phyloP scores from a whole-genome alignment of 345 rosid species.

The Eucalyptus guilfoylei region DNA sequence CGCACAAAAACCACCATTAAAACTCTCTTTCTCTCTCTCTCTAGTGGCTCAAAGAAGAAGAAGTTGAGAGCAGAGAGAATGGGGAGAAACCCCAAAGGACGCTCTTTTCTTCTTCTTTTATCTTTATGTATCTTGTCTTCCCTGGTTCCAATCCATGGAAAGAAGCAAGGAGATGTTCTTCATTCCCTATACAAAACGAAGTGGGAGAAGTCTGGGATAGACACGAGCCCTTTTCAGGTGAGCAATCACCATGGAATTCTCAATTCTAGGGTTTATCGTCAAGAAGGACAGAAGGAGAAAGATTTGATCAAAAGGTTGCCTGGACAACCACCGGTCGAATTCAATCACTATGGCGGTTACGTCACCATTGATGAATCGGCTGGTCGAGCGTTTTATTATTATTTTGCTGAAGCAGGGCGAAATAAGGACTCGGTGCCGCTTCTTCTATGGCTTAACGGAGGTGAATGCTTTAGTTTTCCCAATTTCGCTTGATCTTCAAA shows the following conservation, averaged over 20 bases:
- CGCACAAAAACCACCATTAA: too few species aligned
- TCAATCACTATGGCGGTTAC: slow-evolving; percentile 1
- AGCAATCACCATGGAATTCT: background rate
- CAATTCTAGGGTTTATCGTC: background rate
- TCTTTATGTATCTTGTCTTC: background rate
- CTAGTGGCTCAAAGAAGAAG: background rate
- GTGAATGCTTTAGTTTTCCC: background rate
- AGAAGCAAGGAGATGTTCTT: slow-evolving; percentile 9
- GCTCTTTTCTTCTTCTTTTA: background rate
- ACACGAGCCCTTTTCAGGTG: background rate
- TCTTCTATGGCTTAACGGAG: slow-evolving; percentile 5
- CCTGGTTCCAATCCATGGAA: background rate
- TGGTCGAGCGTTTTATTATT: background rate
- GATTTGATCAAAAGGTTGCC: slow-evolving; percentile 8
- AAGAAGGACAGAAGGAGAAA: slow-evolving; percentile 29
- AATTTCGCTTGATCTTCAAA: background rate
- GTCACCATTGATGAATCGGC: background rate
- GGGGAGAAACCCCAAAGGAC: background rate
- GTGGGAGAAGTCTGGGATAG: slow-evolving; percentile 2
- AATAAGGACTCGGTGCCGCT: background rate
- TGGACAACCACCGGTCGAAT: background rate
- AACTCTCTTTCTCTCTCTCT: background rate
- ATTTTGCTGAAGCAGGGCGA: background rate
- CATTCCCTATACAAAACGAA: slow-evolving; percentile 12
- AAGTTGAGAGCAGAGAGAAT: background rate